phyloP scores from a whole-genome alignment of 208 protist genomes.

The Wallacemonas sp. region DNA sequence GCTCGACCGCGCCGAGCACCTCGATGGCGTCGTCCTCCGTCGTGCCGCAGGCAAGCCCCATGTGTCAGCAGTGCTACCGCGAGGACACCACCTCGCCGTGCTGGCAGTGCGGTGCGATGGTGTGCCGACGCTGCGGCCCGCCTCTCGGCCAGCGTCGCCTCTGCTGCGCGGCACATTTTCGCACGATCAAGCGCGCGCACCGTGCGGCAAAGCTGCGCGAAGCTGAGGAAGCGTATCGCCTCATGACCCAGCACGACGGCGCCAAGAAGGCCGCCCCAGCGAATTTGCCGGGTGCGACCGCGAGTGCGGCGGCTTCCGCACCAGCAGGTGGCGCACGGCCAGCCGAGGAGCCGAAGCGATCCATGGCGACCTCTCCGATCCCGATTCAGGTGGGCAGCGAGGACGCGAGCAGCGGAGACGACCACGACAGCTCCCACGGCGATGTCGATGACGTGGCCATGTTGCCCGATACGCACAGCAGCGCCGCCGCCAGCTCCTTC shows the following conservation, averaged over 20 bases:
- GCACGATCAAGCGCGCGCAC: slow-evolving; percentile 11
- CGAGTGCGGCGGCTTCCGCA: background rate
- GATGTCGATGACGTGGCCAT: background rate
- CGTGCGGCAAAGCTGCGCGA: background rate
- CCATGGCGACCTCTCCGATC: background rate
- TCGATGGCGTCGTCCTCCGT: slow-evolving; percentile 12
- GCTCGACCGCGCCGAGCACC: slow-evolving; percentile 6
- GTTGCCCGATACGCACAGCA: slow-evolving; percentile 3
- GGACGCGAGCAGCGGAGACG: background rate
- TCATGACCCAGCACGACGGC: too few species aligned
- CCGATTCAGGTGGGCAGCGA: background rate
- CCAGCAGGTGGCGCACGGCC: too few species aligned
- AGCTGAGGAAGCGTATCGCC: background rate
- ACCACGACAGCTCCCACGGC: background rate
- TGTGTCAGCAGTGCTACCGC: slow-evolving; percentile 45
- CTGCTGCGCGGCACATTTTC: slow-evolving; percentile 42
- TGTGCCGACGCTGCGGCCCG: slow-evolving; percentile 62
- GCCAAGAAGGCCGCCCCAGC: too few species aligned
- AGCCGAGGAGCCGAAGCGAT: too few species aligned
- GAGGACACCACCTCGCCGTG: slow-evolving; percentile 48
- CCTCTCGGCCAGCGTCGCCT: slow-evolving; percentile 21
- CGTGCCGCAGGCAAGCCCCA: slow-evolving; percentile 20
- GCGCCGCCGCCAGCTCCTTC: background rate
- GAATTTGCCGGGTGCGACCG: too few species aligned
- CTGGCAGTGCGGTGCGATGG: slow-evolving; percentile 39